Evolutionary conservation across 2,329 filamentous ascomycete species (phyloP).

Genomic region (Magnaporthiopsis incrustans): DNA sequence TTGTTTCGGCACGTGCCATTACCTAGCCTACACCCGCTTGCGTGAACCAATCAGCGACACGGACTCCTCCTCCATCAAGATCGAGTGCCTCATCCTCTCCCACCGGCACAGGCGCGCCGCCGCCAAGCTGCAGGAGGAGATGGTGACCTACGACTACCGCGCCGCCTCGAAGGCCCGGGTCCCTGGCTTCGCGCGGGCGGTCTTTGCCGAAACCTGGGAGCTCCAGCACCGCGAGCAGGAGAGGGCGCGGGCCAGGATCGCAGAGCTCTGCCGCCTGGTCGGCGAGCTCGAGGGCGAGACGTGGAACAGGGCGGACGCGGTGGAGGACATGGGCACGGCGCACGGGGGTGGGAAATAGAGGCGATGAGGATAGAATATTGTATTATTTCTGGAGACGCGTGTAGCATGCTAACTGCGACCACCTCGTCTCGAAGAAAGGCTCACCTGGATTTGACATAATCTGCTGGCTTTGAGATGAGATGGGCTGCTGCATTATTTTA

Average conservation of each 20-base stretch:
- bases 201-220: conserved; percentile 26
- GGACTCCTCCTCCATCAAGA: conserved; percentile 44
- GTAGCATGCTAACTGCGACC: too few relatives aligned
- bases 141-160: conserved; percentile 64
- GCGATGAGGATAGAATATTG: background rate
- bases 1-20: background rate
- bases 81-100: conserved; percentile 62
- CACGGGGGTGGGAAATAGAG: conserved; percentile 1
- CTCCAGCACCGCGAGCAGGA: conserved; percentile 48
- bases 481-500: too few relatives aligned
- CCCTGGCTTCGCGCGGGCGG: conserved; percentile 31
- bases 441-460: too few relatives aligned
- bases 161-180: conserved; percentile 28
- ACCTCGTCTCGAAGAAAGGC: too few relatives aligned
- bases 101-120: conserved; percentile 65
- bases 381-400: too few relatives aligned
- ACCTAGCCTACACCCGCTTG: background rate
- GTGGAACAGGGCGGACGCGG: conserved; percentile 65
- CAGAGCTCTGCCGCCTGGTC: conserved; percentile 49
- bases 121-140: conserved; percentile 68
- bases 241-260: conserved; percentile 44
- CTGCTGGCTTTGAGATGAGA: too few relatives aligned
- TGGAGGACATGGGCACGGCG: conserved; percentile 56
- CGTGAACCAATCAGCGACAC: conserved; percentile 13
- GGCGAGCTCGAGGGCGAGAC: conserved; percentile 59